Conservation (phyloP, 768 basidiomycete genomes). For the Amanita rubescens region DNA sequence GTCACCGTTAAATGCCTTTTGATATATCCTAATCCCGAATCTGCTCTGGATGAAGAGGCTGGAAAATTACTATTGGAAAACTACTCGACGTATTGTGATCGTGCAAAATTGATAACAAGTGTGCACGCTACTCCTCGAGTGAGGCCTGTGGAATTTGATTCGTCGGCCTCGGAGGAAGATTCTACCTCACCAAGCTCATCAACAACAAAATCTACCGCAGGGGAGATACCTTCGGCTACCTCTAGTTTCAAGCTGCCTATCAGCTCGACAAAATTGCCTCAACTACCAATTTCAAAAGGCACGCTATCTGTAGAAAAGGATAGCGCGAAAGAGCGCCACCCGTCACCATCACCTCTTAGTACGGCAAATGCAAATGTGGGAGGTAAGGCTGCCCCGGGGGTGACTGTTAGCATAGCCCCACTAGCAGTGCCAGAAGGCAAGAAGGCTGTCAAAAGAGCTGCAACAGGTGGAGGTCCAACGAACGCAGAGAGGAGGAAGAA, state of each 20-base stretch:
- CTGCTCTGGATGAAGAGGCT: slow-evolving; percentile 92
- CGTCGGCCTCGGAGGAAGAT: slow-evolving; percentile 22
- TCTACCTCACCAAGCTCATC: slow-evolving; percentile 17
- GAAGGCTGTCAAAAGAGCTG: slow-evolving; percentile 66
- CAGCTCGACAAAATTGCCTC: slow-evolving; percentile 30
- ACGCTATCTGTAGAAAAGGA: slow-evolving; percentile 31
- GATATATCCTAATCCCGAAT: slow-evolving; percentile 96
- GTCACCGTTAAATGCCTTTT: slow-evolving; percentile 92
- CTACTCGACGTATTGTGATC: slow-evolving; percentile 80
- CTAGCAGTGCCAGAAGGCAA: slow-evolving; percentile 29
- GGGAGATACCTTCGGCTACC: slow-evolving; percentile 18
- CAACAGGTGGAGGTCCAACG: slow-evolving; percentile 40
- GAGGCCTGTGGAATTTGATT: slow-evolving; percentile 65
- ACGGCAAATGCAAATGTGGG: slow-evolving; percentile 66
- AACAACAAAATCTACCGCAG: slow-evolving; percentile 13
- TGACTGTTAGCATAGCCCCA: slow-evolving; percentile 27
- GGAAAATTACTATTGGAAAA: slow-evolving; percentile 88
- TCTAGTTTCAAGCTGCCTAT: slow-evolving; percentile 33
- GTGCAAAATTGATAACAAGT: slow-evolving; percentile 82
- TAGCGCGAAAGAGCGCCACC: slow-evolving; percentile 50
- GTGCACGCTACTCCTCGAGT: slow-evolving; percentile 85
- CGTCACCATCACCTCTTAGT: slow-evolving; percentile 61
- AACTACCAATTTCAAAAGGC: not conserved
- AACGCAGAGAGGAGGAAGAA: slow-evolving; percentile 84
- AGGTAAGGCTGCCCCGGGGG: slow-evolving; percentile 24